phyloP scores from a whole-genome alignment of 23 red algal genomes.

The Agarophyton chilense region DNA sequence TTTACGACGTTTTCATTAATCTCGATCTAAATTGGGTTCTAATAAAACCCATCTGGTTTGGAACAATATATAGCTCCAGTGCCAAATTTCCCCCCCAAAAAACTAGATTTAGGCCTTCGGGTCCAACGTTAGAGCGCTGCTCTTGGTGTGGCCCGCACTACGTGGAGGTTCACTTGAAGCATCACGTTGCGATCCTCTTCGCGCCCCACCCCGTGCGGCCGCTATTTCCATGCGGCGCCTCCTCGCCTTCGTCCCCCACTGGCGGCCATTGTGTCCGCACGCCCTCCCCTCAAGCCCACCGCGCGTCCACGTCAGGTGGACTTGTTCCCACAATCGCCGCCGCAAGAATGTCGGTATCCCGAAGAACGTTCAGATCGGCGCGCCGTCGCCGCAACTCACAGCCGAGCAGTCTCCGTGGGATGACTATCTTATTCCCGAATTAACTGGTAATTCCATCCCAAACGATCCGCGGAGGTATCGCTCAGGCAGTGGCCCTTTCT shows the following conservation, averaged over 20 bases:
- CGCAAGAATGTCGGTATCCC: slow-evolving; percentile 60
- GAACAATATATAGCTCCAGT: too few relatives aligned
- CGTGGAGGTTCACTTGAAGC: too few relatives aligned
- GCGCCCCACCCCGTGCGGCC: too few relatives aligned
- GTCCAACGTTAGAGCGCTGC: too few relatives aligned
- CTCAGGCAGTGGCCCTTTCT: slow-evolving; percentile 9
- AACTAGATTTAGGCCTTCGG: too few relatives aligned
- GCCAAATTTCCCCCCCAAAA: too few relatives aligned
- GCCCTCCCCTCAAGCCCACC: neutral
- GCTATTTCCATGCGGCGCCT: neutral
- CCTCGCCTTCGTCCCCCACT: neutral
- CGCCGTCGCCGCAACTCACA: slow-evolving; percentile 27
- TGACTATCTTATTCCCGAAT: slow-evolving; percentile 67
- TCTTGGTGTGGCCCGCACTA: too few relatives aligned
- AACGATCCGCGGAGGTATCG: slow-evolving; percentile 23
- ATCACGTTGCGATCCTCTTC: too few relatives aligned
- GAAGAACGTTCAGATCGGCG: slow-evolving; percentile 54
- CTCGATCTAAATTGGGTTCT: too few relatives aligned
- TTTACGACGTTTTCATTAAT: too few relatives aligned
- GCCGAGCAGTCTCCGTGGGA: slow-evolving; percentile 56
- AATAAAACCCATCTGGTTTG: too few relatives aligned
- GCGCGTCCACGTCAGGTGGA: slow-evolving; percentile 19
- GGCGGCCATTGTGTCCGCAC: neutral
- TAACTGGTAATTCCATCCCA: slow-evolving; percentile 33
- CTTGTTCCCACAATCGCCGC: slow-evolving; percentile 46